Evolutionary conservation across 164 flowering plant species (phyloP), one percentile per base, ranked within the genome.

Genomic region (Stephania japonica): DNA sequence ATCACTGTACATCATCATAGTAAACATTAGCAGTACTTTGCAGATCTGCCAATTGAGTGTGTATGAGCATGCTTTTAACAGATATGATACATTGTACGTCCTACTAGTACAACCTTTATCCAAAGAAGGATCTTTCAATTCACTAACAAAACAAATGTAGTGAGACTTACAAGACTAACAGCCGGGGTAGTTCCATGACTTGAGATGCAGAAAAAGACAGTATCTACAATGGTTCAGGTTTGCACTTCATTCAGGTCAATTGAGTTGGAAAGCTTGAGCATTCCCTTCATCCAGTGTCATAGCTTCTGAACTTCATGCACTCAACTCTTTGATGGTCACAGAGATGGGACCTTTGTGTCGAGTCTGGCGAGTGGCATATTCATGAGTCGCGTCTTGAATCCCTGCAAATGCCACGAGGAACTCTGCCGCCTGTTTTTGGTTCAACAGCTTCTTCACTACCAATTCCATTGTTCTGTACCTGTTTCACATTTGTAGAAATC

Each of bases 351-450:
- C 86, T 42, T 85, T 86, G 16, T 70, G 79, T 68, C 82, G 50
- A 69, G 75, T 83, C 56, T 77, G 81, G 14, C 72, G 74, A 25
- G 74, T 74, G 9, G 90, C 84, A 74, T 80, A 75, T 77, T 84
- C 83, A 78, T 87, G 92, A 56, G 90, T 79, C 5, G 69, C 42
- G 18, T 88, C 90, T 73, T 88, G 92, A 75, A 89, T 84, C 53
- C 86, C 86, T 2, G 86, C 80, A 67, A 90, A 91, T 18, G 87
- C 88, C 50, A 90, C 89, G 44, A 92, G 70, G 81, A 91, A 92
- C 78, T 87, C 83, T 0, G 89, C 92, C 1, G 94, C 96, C 68
- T 90, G 94, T 18, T 83, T 78, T 32, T 68, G 85, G 72, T 73
- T 78, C 74, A 88, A 71, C 59, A 92, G 85, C 81, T 85, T 89